Conservation (phyloP, 139 green algal genomes). For the Prasinococcaceae sp. region DNA sequence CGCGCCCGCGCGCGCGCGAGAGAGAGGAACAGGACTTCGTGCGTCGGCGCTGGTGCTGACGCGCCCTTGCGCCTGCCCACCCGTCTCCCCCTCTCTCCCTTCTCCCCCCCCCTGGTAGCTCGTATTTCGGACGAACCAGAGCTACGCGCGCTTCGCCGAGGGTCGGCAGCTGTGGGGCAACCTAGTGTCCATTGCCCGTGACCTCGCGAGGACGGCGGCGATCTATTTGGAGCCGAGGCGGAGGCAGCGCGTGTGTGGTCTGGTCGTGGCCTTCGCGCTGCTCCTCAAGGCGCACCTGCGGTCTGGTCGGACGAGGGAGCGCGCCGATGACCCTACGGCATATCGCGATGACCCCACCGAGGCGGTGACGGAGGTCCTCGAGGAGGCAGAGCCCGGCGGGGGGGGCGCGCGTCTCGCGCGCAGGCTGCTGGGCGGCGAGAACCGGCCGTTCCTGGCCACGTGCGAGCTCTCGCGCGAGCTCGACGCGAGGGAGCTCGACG, state of each 20-base stretch:
- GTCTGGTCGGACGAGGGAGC: conserved; percentile 1
- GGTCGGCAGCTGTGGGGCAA: conserved; percentile 25
- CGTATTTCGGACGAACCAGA: conserved; percentile 49
- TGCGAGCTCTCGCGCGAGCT: background rate
- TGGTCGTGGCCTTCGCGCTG: background rate
- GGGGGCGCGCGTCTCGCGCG: background rate
- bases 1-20: background rate
- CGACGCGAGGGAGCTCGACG: background rate
- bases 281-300: conserved; percentile 1
- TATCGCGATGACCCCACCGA: background rate
- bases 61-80: background rate
- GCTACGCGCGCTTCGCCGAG: conserved; percentile 36
- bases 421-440: background rate
- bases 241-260: background rate
- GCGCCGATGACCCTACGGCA: conserved; percentile 2
- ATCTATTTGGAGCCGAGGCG: background rate
- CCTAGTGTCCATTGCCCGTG: conserved; percentile 1
- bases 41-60: background rate
- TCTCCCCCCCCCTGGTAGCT: conserved; percentile 23
- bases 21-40: background rate
- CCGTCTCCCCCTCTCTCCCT: background rate
- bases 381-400: background rate
- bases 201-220: background rate
- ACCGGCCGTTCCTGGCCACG: background rate
- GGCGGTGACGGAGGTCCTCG: background rate